Evolutionary conservation across 805 yeast species (phyloP).

Genomic region (Yarrowia keelungensis): DNA sequence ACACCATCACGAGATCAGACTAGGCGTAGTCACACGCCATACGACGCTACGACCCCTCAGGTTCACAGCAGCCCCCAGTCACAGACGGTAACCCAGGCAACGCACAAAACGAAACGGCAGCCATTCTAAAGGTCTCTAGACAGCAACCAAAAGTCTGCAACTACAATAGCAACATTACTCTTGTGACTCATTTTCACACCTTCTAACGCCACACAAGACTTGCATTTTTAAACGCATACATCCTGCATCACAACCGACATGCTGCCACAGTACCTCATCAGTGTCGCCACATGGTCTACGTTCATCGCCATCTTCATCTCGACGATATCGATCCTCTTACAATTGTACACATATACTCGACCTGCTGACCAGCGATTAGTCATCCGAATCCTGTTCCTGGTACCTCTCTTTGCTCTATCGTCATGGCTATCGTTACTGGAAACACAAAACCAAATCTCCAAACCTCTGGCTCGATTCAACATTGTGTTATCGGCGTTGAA

Average conservation of each 20-base stretch:
- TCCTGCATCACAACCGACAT: not conserved
- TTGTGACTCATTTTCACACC: no score
- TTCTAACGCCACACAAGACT: no score
- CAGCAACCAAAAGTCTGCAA: no score
- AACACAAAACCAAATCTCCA: conserved; percentile 47
- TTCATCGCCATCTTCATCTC: conserved; percentile 55
- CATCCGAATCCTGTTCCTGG: conserved; percentile 68
- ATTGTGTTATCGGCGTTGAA: conserved; percentile 72
- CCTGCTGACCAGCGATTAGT: conserved; percentile 87
- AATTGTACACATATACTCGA: conserved; percentile 76
- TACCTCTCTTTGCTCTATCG: conserved; percentile 79
- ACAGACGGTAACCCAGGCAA: not conserved
- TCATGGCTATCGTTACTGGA: conserved; percentile 65
- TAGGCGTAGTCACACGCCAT: conserved; percentile 1
- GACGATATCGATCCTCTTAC: conserved; percentile 57
- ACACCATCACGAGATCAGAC: conserved; percentile 26
- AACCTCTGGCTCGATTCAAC: conserved; percentile 44
- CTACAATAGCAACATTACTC: no score
- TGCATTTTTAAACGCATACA: no score
- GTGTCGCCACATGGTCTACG: conserved; percentile 40
- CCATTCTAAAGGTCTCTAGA: no score
- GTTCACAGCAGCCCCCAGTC: not conserved
- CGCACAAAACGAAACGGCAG: not conserved
- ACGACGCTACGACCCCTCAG: not conserved
- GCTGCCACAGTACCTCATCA: conserved; percentile 10